A percentile compares a stretch with the other conserved stretches of the same genome.
phyloP scores from a whole-genome alignment of 306 rosid species.

The Chamaecrista fasciculata region DNA sequence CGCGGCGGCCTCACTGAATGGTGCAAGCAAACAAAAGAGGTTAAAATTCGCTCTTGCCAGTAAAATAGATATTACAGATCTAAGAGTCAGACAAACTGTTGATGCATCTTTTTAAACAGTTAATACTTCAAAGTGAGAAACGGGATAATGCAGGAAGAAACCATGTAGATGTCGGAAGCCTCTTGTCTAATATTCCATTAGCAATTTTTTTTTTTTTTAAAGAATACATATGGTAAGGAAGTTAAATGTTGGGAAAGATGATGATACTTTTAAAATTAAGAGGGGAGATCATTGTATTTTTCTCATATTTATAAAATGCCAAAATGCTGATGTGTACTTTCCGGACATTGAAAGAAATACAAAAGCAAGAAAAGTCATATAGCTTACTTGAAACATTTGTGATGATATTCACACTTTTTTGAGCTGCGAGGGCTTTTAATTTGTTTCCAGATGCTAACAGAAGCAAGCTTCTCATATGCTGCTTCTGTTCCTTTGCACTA shows the following conservation, averaged over 20 bases:
- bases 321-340: neutral
- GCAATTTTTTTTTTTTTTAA: no score
- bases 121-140: no score
- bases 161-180: neutral
- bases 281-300: no score
- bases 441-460: constrained; percentile 81
- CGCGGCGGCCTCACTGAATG: constrained; percentile 74
- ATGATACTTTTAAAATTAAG: no score
- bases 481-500: constrained; percentile 95
- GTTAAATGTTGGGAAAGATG: no score
- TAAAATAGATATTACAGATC: neutral
- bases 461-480: constrained; percentile 82
- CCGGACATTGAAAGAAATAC: constrained; percentile 5
- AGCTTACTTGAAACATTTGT: constrained; percentile 90
- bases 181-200: constrained; percentile 1
- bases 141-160: neutral
- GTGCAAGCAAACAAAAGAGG: constrained; percentile 9
- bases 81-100: neutral
- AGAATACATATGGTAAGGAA: no score
- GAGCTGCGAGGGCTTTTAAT: constrained; percentile 87
- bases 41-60: constrained; percentile 16
- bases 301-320: no score
- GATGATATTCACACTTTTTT: constrained; percentile 77
- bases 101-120: neutral
- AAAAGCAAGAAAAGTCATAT: constrained; percentile 13